A percentile compares a stretch with the other conserved stretches of the same genome.
Evolutionary conservation across 345 rosid species (phyloP).

Genomic region (Dipteronia dyeriana): DNA sequence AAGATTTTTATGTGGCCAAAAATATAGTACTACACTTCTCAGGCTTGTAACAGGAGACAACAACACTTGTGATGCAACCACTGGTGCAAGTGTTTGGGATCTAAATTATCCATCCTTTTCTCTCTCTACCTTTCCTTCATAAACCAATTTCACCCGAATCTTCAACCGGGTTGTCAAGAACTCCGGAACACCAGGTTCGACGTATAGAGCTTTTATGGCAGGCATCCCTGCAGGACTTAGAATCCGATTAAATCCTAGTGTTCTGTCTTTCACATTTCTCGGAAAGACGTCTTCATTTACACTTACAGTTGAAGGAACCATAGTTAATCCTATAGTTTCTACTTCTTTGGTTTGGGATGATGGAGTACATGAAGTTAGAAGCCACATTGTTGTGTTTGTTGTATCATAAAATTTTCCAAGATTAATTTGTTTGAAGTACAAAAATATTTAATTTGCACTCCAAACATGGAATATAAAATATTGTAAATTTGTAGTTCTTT

Average conservation of each 20-base stretch:
- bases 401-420: neutral
- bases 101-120: slow-evolving; percentile 46
- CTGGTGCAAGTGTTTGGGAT: slow-evolving; percentile 35
- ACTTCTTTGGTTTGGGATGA: slow-evolving; percentile 41
- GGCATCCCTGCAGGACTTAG: slow-evolving; percentile 20
- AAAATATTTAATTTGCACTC: no score
- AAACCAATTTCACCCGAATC: neutral
- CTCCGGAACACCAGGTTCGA: slow-evolving; percentile 30
- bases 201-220: slow-evolving; percentile 23
- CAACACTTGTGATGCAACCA: slow-evolving; percentile 18
- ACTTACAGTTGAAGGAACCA: slow-evolving; percentile 22
- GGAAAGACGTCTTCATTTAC: slow-evolving; percentile 20
- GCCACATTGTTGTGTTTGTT: slow-evolving; percentile 32
- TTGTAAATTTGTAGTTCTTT: no score
- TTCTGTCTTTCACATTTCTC: slow-evolving; percentile 24
- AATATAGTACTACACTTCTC: slow-evolving; percentile 24
- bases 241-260: slow-evolving; percentile 22
- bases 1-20: slow-evolving; percentile 46
- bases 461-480: no score
- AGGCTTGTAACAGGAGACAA: slow-evolving; percentile 31
- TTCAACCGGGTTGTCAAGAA: slow-evolving; percentile 37
- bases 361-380: slow-evolving; percentile 33
- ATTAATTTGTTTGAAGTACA: no score
- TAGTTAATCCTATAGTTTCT: slow-evolving; percentile 13
- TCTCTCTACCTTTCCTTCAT: neutral